These are phyloP conservation scores for Starmerella apicola DNA, from an alignment of 805 yeast genomes.

Conservation along the genomic window DNA sequence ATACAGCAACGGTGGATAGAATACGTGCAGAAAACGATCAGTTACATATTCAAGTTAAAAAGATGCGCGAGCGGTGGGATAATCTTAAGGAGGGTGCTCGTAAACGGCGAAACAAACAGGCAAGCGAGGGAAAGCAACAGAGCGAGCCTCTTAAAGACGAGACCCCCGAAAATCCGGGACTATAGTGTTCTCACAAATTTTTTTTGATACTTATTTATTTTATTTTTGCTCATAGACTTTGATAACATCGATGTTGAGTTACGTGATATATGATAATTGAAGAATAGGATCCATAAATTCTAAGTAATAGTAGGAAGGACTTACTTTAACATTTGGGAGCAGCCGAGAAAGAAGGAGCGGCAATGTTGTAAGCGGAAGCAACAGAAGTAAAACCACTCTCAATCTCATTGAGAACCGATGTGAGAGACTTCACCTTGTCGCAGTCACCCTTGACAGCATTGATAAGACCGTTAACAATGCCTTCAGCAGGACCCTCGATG, in stretches of 20 bases:
- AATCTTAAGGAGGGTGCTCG: slow-evolving; percentile 53
- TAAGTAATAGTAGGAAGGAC: too few relatives aligned
- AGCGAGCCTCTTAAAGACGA: too few relatives aligned
- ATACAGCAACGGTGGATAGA: slow-evolving; percentile 22
- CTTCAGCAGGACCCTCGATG: slow-evolving; percentile 19
- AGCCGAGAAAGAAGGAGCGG: slow-evolving; percentile 12
- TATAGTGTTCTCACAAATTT: not conserved
- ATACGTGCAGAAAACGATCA: slow-evolving; percentile 23
- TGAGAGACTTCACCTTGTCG: slow-evolving; percentile 11
- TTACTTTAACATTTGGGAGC: slow-evolving; percentile 1
- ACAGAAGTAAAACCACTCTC: slow-evolving; percentile 13
- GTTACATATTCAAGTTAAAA: slow-evolving; percentile 33
- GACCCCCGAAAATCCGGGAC: too few relatives aligned
- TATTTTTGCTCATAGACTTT: not conserved
- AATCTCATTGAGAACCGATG: slow-evolving; percentile 10
- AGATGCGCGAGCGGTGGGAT: slow-evolving; percentile 48
- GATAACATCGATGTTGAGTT: too few relatives aligned
- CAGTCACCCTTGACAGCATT: slow-evolving; percentile 15
- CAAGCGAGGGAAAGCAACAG: not conserved
- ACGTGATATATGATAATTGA: not conserved
- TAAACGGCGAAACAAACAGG: slow-evolving; percentile 26
- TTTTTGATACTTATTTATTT: not conserved
- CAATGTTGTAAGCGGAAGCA: slow-evolving; percentile 14
- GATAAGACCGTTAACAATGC: slow-evolving; percentile 15
- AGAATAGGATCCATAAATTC: too few relatives aligned